Evolutionary conservation across 1,284 basidiomycete genomes (phyloP).

Genomic region (Takashimella tepidaria): DNA sequence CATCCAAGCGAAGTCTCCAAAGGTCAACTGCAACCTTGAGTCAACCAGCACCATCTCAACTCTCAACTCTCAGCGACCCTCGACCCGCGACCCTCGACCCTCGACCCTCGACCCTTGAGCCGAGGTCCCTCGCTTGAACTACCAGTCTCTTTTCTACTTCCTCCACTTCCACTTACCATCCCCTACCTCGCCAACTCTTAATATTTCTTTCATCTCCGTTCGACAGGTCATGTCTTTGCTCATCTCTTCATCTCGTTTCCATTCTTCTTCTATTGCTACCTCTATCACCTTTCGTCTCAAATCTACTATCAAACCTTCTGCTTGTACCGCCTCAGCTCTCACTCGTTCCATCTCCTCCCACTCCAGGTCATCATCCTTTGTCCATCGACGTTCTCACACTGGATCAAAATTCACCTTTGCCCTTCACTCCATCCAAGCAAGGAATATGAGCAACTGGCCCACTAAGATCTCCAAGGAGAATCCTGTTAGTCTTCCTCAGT

Average conservation of each 20-base stretch:
- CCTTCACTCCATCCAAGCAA: conserved; percentile 1
- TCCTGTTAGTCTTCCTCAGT: conserved; percentile 21
- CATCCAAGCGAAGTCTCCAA: no score
- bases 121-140: no score
- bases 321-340: neutral
- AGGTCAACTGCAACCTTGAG: no score
- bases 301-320: conserved; percentile 2
- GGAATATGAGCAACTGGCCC: conserved; percentile 38
- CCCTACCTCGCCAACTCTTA: no score
- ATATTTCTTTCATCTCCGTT: no score
- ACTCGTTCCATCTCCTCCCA: neutral
- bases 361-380: no score
- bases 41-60: no score
- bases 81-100: no score
- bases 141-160: no score
- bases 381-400: neutral
- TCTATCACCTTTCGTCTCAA: neutral
- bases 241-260: conserved; percentile 7
- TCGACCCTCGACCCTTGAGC: no score
- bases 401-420: neutral
- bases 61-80: no score
- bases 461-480: conserved; percentile 37
- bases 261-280: conserved; percentile 3
- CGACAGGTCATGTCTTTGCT: neutral
- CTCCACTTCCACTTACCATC: no score